A percentile compares a stretch with the other conserved stretches of the same genome.
Conservation (phyloP, 139 green algal genomes). For the Chlorella sp. region DNA sequence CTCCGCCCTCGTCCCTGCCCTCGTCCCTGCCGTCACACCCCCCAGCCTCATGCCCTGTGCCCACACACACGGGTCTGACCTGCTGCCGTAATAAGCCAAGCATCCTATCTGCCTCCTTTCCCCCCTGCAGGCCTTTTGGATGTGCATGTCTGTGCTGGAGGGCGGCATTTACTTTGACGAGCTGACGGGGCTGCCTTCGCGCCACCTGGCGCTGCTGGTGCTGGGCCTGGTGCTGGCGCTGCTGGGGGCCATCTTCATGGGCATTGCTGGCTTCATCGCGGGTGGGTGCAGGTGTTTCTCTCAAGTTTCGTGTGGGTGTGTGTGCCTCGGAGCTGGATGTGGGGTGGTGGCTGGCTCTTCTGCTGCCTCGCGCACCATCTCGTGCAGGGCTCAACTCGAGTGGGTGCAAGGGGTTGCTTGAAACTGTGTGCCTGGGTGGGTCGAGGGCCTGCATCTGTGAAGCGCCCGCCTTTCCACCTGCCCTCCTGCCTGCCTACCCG, state of each 20-base stretch:
- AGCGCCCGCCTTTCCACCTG: not conserved
- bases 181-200: constrained; percentile 35
- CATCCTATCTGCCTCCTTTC: not conserved
- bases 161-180: constrained; percentile 67
- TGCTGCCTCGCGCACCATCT: no score
- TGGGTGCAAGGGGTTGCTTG: not conserved
- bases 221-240: constrained; percentile 45
- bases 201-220: constrained; percentile 32
- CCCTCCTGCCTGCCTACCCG: no score
- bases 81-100: no score
- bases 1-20: no score
- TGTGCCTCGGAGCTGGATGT: no score
- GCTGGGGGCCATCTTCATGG: constrained; percentile 50
- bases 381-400: not conserved
- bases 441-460: not conserved
- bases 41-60: not conserved
- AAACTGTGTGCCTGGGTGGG: no score
- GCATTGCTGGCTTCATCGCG: constrained; percentile 23
- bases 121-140: constrained; percentile 61
- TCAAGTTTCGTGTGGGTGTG: not conserved
- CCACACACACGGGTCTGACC: no score
- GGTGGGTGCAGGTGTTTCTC: not conserved
- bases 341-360: no score
- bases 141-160: constrained; percentile 57
- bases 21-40: not conserved